A percentile compares a stretch with the other conserved stretches of the same genome.
phyloP scores from a whole-genome alignment of 1,284 basidiomycete species.

The Boletellus sp. region DNA sequence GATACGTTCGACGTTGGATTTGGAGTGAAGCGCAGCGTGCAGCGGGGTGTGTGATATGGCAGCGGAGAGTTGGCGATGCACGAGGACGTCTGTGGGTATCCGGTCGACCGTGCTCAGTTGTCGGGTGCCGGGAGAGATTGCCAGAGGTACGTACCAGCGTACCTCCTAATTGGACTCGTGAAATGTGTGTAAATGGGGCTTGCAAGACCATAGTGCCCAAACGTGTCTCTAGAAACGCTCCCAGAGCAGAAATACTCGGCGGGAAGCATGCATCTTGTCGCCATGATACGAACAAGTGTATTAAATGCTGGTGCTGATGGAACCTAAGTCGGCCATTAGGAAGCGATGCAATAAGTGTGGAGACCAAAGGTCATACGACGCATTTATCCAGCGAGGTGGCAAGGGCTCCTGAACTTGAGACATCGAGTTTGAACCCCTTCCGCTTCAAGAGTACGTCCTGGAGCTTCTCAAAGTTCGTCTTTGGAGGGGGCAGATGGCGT shows the following conservation, averaged over 20 bases:
- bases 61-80: conserved; percentile 90
- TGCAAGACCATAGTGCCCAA: conserved; percentile 96
- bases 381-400: conserved; percentile 89
- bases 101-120: too few species aligned
- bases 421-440: conserved; percentile 83
- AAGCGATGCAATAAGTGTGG: background rate
- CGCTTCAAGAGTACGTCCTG: conserved; percentile 91
- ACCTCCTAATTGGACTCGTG: conserved; percentile 90
- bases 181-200: conserved; percentile 98
- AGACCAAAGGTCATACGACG: conserved; percentile 53
- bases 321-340: conserved; percentile 48
- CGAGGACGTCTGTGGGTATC: conserved; percentile 70
- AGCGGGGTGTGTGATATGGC: conserved; percentile 84
- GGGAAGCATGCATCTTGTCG: conserved; percentile 96
- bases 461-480: conserved; percentile 92
- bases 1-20: conserved; percentile 84
- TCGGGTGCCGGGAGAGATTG: too few species aligned
- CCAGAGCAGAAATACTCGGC: conserved; percentile 99
- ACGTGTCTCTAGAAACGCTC: conserved; percentile 87
- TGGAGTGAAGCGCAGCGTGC: conserved; percentile 85
- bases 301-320: conserved; percentile 86
- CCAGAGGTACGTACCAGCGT: conserved; percentile 66
- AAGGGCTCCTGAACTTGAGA: conserved; percentile 89
- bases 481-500: conserved; percentile 91
- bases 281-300: conserved; percentile 98